These are phyloP conservation scores for Globisporangium radiosum DNA, from an alignment of 352 stramenopile species.

Conservation along the genomic window DNA sequence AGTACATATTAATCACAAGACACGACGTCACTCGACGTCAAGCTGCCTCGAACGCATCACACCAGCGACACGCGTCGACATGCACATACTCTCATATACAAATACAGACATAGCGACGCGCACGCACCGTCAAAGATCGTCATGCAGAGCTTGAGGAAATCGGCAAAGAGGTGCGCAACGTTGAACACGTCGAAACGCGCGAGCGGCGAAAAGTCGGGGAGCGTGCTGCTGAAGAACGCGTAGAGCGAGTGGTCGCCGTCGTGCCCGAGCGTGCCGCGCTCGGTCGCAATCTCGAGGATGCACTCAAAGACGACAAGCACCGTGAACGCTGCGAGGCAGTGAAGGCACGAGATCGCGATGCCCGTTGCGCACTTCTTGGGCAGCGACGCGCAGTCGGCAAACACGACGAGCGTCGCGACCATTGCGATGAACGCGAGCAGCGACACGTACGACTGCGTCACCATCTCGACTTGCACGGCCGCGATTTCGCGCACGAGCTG, in stretches of 20 bases:
- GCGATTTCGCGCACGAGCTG: conserved; percentile 53
- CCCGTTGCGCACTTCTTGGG: conserved; percentile 52
- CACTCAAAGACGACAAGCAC: conserved; percentile 78
- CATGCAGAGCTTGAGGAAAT: conserved; percentile 73
- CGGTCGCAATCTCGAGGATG: conserved; percentile 66
- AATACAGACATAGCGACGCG: too few relatives aligned
- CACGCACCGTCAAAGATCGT: conserved; percentile 76
- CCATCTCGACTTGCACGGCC: conserved; percentile 56
- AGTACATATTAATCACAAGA: too few relatives aligned
- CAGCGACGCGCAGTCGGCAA: conserved; percentile 68
- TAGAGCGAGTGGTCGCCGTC: conserved; percentile 72
- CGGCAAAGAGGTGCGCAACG: conserved; percentile 48
- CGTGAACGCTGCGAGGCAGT: conserved; percentile 62
- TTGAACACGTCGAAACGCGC: conserved; percentile 61
- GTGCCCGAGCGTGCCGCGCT: conserved; percentile 48
- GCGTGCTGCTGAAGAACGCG: conserved; percentile 66
- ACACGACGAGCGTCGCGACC: conserved; percentile 49
- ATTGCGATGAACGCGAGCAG: conserved; percentile 51
- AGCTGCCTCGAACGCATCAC: too few relatives aligned
- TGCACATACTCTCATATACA: too few relatives aligned
- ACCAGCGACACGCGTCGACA: too few relatives aligned
- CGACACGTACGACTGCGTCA: conserved; percentile 72
- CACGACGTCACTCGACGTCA: too few relatives aligned
- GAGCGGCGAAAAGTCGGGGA: conserved; percentile 66
- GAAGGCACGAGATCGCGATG: conserved; percentile 36